phyloP scores from a whole-genome alignment of 2,329 filamentous ascomycete genomes.

The Chaetothyriales sp. region DNA sequence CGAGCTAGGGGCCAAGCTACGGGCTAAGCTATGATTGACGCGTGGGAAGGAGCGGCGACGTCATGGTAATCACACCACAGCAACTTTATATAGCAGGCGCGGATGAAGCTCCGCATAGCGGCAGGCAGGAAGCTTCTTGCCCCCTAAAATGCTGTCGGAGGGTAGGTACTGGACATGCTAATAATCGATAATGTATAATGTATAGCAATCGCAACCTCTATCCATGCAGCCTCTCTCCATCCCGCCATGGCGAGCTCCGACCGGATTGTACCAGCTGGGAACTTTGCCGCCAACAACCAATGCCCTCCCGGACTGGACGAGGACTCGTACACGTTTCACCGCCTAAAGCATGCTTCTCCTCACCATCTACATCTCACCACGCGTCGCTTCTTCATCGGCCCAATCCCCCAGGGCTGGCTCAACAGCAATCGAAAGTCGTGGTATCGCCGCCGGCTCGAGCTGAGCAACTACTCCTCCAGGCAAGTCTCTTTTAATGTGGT shows the following conservation, averaged over 20 bases:
- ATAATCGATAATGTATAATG: neutral
- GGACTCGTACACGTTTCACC: constrained; percentile 41
- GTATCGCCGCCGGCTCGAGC: constrained; percentile 38
- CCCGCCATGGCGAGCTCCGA: constrained; percentile 7
- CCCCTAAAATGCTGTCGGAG: neutral
- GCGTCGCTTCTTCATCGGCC: constrained; percentile 51
- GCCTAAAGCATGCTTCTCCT: constrained; percentile 46
- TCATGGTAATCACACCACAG: no score
- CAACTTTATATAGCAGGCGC: no score
- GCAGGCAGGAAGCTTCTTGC: neutral
- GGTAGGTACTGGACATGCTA: neutral
- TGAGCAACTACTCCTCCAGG: constrained; percentile 34
- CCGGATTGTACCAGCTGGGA: constrained; percentile 9
- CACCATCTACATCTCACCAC: constrained; percentile 50
- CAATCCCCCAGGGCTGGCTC: constrained; percentile 52
- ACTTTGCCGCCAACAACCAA: constrained; percentile 5
- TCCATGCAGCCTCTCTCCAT: neutral
- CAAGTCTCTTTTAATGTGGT: constrained; percentile 40
- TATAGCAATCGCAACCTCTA: neutral
- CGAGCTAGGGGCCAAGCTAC: no score
- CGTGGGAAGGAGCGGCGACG: no score
- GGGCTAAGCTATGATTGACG: no score
- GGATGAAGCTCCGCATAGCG: no score
- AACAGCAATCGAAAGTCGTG: constrained; percentile 49
- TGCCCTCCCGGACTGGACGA: constrained; percentile 27